phyloP scores from a whole-genome alignment of 1,284 basidiomycete species.

The Tausonia pullulans region DNA sequence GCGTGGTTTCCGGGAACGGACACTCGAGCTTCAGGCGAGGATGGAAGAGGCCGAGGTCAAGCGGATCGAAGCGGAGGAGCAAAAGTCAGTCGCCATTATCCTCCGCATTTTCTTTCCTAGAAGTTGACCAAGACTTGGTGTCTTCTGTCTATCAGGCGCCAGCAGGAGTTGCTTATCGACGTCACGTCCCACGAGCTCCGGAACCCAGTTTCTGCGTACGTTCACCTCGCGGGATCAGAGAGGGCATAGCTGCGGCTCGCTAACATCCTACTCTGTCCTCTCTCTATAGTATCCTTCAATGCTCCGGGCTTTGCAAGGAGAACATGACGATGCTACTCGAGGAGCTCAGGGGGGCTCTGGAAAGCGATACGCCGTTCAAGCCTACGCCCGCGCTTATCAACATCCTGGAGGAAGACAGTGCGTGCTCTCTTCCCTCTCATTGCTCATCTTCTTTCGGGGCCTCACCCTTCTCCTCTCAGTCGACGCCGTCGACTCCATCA shows the following conservation, averaged over 20 bases:
- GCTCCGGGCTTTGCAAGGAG: not conserved
- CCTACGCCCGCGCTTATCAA: conserved; percentile 6
- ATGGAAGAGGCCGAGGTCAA: conserved; percentile 7
- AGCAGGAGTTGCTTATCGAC: conserved; percentile 6
- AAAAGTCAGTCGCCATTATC: not conserved
- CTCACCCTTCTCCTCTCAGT: not conserved
- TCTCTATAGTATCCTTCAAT: not conserved
- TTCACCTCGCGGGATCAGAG: conserved; percentile 6
- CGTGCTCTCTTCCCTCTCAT: too few species aligned
- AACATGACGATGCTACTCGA: not conserved
- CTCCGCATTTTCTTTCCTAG: too few species aligned
- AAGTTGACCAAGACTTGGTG: too few species aligned
- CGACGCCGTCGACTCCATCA: conserved; percentile 5
- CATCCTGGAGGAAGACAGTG: conserved; percentile 11
- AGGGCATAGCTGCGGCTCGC: not conserved
- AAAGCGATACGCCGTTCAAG: not conserved
- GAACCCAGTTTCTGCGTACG: conserved; percentile 13
- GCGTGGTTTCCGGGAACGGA: conserved; percentile 1
- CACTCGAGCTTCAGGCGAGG: conserved; percentile 6
- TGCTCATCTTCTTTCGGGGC: too few species aligned
- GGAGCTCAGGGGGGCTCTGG: not conserved
- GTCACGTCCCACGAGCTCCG: conserved; percentile 10
- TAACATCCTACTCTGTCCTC: not conserved
- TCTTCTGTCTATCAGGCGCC: not conserved
- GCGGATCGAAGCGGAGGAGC: not conserved